phyloP scores from a whole-genome alignment of 306 rosid species.

The Echinosophora koreensis region DNA sequence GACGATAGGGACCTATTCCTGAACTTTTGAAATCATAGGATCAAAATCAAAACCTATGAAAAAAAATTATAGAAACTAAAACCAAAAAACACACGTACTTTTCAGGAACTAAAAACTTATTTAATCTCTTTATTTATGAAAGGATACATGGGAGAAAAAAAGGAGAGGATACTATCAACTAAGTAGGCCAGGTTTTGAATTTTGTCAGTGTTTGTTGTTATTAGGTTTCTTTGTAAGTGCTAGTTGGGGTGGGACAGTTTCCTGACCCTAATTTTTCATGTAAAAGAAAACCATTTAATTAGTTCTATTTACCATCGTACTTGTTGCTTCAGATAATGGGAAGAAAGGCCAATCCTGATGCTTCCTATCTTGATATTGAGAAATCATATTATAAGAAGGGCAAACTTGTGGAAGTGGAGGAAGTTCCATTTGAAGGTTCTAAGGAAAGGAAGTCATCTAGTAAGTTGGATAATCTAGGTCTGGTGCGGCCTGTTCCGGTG shows the following conservation, averaged over 20 bases:
- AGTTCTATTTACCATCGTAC: not conserved
- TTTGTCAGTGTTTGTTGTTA: not conserved
- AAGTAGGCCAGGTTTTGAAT: not conserved
- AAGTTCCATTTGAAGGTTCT: constrained; percentile 72
- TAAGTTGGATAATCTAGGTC: constrained; percentile 65
- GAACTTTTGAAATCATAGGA: too few relatives aligned
- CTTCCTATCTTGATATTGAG: constrained; percentile 85
- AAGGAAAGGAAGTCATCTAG: constrained; percentile 52
- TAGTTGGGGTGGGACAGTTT: too few relatives aligned
- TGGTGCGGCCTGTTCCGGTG: constrained; percentile 75
- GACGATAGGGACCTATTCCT: too few relatives aligned
- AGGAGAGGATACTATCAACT: not conserved
- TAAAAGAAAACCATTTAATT: not conserved
- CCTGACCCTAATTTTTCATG: not conserved
- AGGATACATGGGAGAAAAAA: too few relatives aligned
- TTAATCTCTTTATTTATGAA: too few relatives aligned
- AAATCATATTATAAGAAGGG: constrained; percentile 80
- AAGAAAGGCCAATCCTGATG: constrained; percentile 81
- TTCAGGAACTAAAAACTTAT: too few relatives aligned
- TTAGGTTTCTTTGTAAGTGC: not conserved
- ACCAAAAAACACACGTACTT: too few relatives aligned
- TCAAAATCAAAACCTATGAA: too few relatives aligned
- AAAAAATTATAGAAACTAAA: too few relatives aligned
- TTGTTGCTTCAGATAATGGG: constrained; percentile 78
- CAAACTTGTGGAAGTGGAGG: constrained; percentile 67